phyloP scores from a whole-genome alignment of 768 basidiomycete genomes.

The Collybia nuda region DNA sequence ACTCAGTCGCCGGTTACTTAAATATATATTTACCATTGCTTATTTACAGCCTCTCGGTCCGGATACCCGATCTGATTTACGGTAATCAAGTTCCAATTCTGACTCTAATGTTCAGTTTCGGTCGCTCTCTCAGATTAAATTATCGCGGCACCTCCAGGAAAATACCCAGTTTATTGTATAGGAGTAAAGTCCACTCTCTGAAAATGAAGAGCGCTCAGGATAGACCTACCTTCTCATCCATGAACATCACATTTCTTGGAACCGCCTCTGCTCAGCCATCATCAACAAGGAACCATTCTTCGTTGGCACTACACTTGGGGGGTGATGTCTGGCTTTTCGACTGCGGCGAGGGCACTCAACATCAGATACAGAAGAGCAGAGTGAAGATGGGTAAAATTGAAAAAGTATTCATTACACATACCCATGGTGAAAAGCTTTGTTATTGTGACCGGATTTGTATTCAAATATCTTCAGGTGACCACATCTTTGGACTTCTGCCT shows the following conservation, averaged over 20 bases:
- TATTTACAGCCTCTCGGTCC: too few relatives aligned
- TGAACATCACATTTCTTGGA: constrained; percentile 75
- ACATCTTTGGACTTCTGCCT: constrained; percentile 75
- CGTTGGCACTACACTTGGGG: constrained; percentile 64
- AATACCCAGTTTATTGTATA: too few relatives aligned
- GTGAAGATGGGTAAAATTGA: constrained; percentile 80
- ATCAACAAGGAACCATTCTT: constrained; percentile 74
- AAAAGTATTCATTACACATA: constrained; percentile 88
- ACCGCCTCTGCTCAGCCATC: constrained; percentile 84
- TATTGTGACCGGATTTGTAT: constrained; percentile 1
- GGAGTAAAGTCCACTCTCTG: too few relatives aligned
- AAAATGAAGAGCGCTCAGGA: background rate
- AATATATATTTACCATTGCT: too few relatives aligned
- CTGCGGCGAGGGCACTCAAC: constrained; percentile 83
- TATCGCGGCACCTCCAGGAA: too few relatives aligned
- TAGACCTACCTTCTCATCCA: constrained; percentile 18
- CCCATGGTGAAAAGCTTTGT: constrained; percentile 60
- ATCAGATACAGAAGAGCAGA: constrained; percentile 67
- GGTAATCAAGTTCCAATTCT: too few relatives aligned
- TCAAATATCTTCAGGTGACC: constrained; percentile 57
- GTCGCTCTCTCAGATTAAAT: too few relatives aligned
- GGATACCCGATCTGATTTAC: too few relatives aligned
- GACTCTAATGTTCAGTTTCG: too few relatives aligned
- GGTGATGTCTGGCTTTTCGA: constrained; percentile 83
- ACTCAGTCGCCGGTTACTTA: too few relatives aligned